These are phyloP conservation scores for Coemansia reversa DNA, from an alignment of 192 early-diverging fungal species.

Conservation along the genomic window DNA sequence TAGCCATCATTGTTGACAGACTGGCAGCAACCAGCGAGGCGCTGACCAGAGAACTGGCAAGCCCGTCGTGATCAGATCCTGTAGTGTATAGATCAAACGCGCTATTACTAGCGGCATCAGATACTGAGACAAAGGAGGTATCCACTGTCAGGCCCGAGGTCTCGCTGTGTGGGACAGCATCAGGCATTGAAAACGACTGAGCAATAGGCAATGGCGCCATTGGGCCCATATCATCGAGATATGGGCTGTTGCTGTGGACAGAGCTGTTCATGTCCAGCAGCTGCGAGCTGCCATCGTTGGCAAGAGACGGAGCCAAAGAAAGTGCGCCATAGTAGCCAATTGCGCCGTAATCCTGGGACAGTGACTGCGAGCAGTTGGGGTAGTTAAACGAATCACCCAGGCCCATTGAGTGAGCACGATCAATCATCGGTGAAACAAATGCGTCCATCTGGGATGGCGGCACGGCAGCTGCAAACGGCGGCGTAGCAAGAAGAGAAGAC, in stretches of 20 bases:
- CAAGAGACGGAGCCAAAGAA: conserved; percentile 14
- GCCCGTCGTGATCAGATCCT: conserved; percentile 27
- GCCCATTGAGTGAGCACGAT: conserved; percentile 20
- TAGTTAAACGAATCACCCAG: conserved; percentile 14
- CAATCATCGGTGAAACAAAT: conserved; percentile 1
- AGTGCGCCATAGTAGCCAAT: conserved; percentile 28
- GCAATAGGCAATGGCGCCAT: conserved; percentile 30
- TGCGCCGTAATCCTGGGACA: conserved; percentile 4
- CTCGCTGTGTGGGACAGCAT: background rate
- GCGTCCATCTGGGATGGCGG: background rate
- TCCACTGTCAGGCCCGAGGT: conserved; percentile 11
- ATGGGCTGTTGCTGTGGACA: conserved; percentile 20
- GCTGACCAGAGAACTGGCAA: conserved; percentile 32
- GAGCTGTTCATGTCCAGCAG: conserved; percentile 2
- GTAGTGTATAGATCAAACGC: conserved; percentile 42
- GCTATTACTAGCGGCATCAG: conserved; percentile 6
- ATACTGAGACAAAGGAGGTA: conserved; percentile 16
- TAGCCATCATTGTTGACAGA: conserved; percentile 31
- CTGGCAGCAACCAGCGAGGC: conserved; percentile 35
- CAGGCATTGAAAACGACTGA: conserved; percentile 30
- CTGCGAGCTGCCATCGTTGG: conserved; percentile 13
- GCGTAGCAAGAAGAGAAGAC: conserved; percentile 24
- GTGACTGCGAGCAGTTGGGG: conserved; percentile 8
- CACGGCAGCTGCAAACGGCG: conserved; percentile 8
- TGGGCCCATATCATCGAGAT: conserved; percentile 32